phyloP scores from a whole-genome alignment of 1,284 basidiomycete species.

The Pulveroboletus sp. region DNA sequence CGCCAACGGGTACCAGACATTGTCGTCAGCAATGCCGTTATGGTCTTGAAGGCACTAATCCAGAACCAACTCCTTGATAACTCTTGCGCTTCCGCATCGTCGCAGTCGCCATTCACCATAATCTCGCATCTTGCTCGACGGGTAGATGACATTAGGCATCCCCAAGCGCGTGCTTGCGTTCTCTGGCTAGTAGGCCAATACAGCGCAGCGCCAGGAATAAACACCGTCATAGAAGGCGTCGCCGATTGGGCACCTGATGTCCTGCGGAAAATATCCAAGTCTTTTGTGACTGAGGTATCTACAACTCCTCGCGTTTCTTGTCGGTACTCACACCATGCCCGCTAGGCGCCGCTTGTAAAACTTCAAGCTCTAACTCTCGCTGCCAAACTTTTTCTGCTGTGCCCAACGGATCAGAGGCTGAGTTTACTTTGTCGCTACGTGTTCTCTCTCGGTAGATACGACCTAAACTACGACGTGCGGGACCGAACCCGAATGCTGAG shows the following conservation, averaged over 20 bases:
- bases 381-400: conserved; percentile 74
- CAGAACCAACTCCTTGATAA: conserved; percentile 51
- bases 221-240: conserved; percentile 46
- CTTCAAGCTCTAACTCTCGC: conserved; percentile 81
- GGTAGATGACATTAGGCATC: conserved; percentile 75
- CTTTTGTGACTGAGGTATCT: conserved; percentile 67
- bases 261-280: conserved; percentile 69
- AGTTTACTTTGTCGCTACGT: conserved; percentile 65
- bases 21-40: conserved; percentile 73
- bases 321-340: not conserved
- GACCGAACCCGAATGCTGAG: conserved; percentile 81
- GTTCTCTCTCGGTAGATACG: conserved; percentile 84
- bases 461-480: conserved; percentile 82
- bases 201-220: conserved; percentile 39
- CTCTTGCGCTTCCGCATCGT: conserved; percentile 18
- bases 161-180: conserved; percentile 79
- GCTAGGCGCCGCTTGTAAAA: conserved; percentile 66
- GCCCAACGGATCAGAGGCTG: conserved; percentile 51
- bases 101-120: conserved; percentile 57
- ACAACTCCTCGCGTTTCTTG: not conserved
- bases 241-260: conserved; percentile 83
- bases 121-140: conserved; percentile 71
- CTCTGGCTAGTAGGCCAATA: conserved; percentile 92
- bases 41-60: conserved; percentile 82
- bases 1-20: conserved; percentile 20